phyloP scores from a whole-genome alignment of 371 early-diverging fungal species.

The Circinella minor region DNA sequence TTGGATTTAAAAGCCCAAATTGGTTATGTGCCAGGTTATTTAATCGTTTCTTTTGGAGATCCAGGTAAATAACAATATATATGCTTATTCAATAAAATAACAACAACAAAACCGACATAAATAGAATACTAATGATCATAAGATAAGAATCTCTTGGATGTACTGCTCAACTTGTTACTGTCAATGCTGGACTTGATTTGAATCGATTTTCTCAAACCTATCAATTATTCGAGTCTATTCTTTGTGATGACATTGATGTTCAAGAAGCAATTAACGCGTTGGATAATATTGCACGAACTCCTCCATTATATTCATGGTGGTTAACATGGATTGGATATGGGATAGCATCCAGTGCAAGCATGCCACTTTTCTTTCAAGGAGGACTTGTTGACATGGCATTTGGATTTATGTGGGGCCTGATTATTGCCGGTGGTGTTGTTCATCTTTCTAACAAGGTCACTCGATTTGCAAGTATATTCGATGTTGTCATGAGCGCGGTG shows the following conservation, averaged over 20 bases:
- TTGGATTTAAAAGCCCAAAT: constrained; percentile 57
- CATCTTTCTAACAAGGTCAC: constrained; percentile 59
- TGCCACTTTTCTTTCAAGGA: constrained; percentile 64
- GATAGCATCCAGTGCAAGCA: constrained; percentile 56
- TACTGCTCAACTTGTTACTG: constrained; percentile 65
- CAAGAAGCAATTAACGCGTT: constrained; percentile 60
- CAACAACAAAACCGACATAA: no score
- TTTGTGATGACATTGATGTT: constrained; percentile 46
- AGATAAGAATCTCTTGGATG: constrained; percentile 33
- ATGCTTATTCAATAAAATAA: neutral
- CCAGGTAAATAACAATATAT: constrained; percentile 31
- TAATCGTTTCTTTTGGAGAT: constrained; percentile 70
- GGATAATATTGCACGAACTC: constrained; percentile 46
- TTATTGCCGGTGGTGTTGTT: constrained; percentile 53
- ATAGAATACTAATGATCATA: neutral
- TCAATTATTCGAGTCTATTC: constrained; percentile 57
- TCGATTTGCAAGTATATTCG: constrained; percentile 65
- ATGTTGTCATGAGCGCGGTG: constrained; percentile 59
- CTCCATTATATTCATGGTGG: constrained; percentile 52
- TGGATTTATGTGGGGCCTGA: constrained; percentile 49
- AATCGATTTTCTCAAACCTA: constrained; percentile 58
- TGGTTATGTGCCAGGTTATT: constrained; percentile 64
- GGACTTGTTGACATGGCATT: constrained; percentile 54
- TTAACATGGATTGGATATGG: constrained; percentile 58
- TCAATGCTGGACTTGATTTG: constrained; percentile 56